Evolutionary conservation across 495 filamentous ascomycete species (phyloP), one percentile per base, ranked within the genome.

Genomic region (Xylaria telfairii): DNA sequence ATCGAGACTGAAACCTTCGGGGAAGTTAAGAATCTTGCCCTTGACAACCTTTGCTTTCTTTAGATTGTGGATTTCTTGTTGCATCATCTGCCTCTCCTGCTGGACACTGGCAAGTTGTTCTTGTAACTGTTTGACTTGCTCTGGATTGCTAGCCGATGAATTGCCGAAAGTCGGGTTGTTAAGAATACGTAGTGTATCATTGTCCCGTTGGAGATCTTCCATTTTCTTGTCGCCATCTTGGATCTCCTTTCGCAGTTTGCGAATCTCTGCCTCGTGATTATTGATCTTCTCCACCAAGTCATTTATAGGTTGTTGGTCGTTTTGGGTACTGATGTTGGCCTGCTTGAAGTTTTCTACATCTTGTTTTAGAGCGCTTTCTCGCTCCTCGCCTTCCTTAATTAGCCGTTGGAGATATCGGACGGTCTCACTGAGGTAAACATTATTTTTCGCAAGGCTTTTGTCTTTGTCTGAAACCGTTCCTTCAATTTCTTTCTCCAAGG

Each of bases 401-500:
- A 24, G 3, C n/a, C 28, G 41, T 19, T 59, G 47, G 39, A 56
- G 54, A 32, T 56, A 37, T 30, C 30, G 10, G 41, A 70, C 17
- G 2, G 4, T 70, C 1, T 65, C 61, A 12, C 59, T 24, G 7
- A 64, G 60, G 47, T 34, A 17, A 21, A 65, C 49, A 3, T 70
- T 46, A 53, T 60, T 15, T 4, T n/a, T 41, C 4, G 66, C 44
- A 10, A 57, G 30, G 26, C 73, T 71, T 15, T 63, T 62, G 32
- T 73, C 79, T 0, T 63, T n/a, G 12, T 80, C 73, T 21, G 74
- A 67, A 7, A 81, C 39, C 19, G 74, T 68, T 4, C 63, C 71
- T 13, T 77, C 66, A 19, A 75, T 67, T 30, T 73, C 65, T 54
- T 69, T 75, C 26, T 69, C 26, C 19, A 67, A 46, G 0, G 60